Evolutionary conservation across 768 basidiomycete species (phyloP).

Genomic region (Dentipellis fragilis): DNA sequence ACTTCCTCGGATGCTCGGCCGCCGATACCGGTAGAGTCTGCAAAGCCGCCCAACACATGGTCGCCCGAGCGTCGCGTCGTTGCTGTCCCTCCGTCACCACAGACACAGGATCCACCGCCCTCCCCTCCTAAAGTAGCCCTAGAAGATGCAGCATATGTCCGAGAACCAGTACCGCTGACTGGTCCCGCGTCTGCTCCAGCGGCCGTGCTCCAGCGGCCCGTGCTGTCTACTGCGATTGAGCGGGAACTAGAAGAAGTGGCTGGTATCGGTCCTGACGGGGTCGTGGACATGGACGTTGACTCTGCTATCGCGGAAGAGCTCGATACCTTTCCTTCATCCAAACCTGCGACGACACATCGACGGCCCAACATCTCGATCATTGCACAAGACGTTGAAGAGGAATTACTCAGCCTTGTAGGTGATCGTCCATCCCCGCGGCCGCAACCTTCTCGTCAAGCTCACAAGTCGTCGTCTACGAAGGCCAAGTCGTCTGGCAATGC

Average conservation of each 20-base stretch:
- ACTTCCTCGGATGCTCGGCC: too few species aligned
- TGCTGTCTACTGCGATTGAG: neutral
- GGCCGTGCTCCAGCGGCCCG: too few species aligned
- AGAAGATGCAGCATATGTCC: too few species aligned
- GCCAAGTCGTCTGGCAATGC: neutral
- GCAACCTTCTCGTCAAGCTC: neutral
- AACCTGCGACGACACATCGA: too few species aligned
- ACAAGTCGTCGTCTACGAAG: neutral
- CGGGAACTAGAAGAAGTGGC: neutral
- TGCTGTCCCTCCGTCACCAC: too few species aligned
- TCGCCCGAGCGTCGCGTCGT: too few species aligned
- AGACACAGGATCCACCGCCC: too few species aligned
- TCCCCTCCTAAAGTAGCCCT: too few species aligned
- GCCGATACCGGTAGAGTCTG: too few species aligned
- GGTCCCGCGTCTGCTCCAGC: too few species aligned
- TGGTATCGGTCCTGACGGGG: neutral
- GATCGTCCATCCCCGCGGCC: neutral
- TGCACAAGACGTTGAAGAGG: neutral
- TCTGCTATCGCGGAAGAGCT: neutral
- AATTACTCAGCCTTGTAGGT: neutral
- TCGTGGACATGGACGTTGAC: constrained; percentile 1
- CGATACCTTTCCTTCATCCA: neutral
- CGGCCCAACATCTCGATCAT: neutral
- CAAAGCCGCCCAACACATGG: too few species aligned
- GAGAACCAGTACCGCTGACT: too few species aligned